A percentile compares a stretch with the other conserved stretches of the same genome.
These are phyloP conservation scores for Pterocarpus santalinus DNA, from an alignment of 306 rosid species.

Conservation along the genomic window DNA sequence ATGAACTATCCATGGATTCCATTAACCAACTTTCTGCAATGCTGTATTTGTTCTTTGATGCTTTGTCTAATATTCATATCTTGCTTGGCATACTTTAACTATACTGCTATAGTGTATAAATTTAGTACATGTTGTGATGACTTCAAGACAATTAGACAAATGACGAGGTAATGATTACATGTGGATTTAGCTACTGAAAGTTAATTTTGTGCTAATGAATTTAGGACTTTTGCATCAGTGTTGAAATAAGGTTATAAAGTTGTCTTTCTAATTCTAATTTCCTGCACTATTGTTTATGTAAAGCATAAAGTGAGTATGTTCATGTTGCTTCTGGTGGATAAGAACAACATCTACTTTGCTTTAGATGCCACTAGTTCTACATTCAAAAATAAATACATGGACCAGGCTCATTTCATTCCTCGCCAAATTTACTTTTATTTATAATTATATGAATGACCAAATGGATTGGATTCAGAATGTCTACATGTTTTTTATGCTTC, in stretches of 20 bases:
- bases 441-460: too few relatives aligned
- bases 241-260: not conserved
- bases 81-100: slow-evolving; percentile 1
- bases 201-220: too few relatives aligned
- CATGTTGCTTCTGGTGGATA: too few relatives aligned
- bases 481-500: not conserved
- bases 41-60: not conserved
- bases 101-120: not conserved
- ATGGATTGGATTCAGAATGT: slow-evolving; percentile 6
- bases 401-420: too few relatives aligned
- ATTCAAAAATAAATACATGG: too few relatives aligned
- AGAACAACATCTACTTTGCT: too few relatives aligned
- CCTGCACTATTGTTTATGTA: not conserved
- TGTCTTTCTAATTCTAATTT: not conserved
- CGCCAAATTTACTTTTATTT: too few relatives aligned
- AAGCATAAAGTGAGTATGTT: not conserved
- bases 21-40: not conserved
- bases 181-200: not conserved
- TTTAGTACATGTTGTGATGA: not conserved
- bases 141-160: not conserved
- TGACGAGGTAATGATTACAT: not conserved
- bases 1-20: not conserved
- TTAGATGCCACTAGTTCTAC: too few relatives aligned
- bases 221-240: too few relatives aligned
- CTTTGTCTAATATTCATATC: not conserved